Evolutionary conservation across 2,329 filamentous ascomycete species (phyloP).

Genomic region (Neonectria coccinea): DNA sequence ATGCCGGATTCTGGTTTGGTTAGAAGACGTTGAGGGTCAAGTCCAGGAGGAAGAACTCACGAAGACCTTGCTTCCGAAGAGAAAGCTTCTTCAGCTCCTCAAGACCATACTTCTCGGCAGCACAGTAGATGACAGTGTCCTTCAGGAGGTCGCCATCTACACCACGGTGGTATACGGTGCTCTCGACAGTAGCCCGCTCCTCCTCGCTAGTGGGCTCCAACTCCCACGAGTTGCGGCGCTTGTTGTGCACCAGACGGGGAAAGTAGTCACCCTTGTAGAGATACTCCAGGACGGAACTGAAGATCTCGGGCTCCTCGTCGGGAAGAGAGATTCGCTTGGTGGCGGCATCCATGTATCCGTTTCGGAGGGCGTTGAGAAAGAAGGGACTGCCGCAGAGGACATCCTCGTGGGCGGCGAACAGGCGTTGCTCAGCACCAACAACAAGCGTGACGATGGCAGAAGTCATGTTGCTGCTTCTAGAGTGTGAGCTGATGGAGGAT

Average conservation of each 20-base stretch:
- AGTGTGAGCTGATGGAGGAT: conserved; percentile 15
- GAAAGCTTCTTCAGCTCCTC: conserved; percentile 87
- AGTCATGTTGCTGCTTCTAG: conserved; percentile 61
- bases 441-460: conserved; percentile 83
- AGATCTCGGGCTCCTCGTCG: conserved; percentile 89
- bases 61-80: conserved; percentile 89
- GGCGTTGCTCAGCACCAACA: conserved; percentile 82
- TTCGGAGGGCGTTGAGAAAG: conserved; percentile 65
- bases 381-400: conserved; percentile 82
- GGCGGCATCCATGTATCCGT: conserved; percentile 50
- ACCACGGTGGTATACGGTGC: conserved; percentile 76
- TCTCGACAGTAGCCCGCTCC: conserved; percentile 63
- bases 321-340: conserved; percentile 81
- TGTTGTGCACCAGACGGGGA: conserved; percentile 84
- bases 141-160: conserved; percentile 79
- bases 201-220: conserved; percentile 72
- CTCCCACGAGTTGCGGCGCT: conserved; percentile 82
- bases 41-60: conserved; percentile 57
- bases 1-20: conserved; percentile 73
- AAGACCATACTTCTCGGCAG: conserved; percentile 85
- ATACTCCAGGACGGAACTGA: conserved; percentile 90
- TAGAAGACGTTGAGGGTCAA: conserved; percentile 22
- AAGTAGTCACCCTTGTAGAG: conserved; percentile 96
- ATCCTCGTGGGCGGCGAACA: conserved; percentile 93
- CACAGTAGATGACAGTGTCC: conserved; percentile 92